Evolutionary conservation across 163 green algal species (phyloP).

Genomic region (Dunaliella salina): DNA sequence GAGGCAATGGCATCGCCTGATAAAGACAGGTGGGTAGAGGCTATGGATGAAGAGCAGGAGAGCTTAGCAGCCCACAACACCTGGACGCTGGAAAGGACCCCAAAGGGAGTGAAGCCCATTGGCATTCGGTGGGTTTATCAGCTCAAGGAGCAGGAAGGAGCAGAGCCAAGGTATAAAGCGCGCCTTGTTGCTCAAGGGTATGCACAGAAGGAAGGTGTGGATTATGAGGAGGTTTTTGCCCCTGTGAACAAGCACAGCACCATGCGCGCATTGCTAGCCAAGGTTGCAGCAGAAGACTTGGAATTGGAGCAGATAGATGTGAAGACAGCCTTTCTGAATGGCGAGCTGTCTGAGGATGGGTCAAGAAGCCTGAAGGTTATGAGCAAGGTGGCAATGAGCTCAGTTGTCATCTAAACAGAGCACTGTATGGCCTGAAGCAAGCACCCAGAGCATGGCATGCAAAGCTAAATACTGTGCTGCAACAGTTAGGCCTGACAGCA

Average conservation of each 20-base stretch:
- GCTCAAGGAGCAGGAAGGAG: constrained; percentile 36
- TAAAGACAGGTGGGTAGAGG: constrained; percentile 14
- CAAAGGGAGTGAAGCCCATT: constrained; percentile 25
- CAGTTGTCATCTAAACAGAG: constrained; percentile 31
- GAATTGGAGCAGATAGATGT: constrained; percentile 47
- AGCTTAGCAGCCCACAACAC: constrained; percentile 23
- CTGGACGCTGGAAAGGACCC: constrained; percentile 15
- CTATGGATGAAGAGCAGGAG: constrained; percentile 31
- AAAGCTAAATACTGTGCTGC: constrained; percentile 23
- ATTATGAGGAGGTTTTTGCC: no score
- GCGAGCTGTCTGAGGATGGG: constrained; percentile 32
- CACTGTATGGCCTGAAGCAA: constrained; percentile 47
- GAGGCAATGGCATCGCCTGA: constrained; percentile 13
- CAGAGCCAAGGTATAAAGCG: constrained; percentile 45
- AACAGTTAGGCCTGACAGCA: no score
- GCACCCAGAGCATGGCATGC: constrained; percentile 37
- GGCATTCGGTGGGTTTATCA: constrained; percentile 41
- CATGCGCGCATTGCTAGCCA: no score
- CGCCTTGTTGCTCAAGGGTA: no score
- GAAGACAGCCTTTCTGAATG: constrained; percentile 54
- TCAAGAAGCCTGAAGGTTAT: constrained; percentile 39
- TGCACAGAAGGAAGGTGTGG: no score
- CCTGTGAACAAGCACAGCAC: no score
- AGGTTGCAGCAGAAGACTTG: constrained; percentile 21
- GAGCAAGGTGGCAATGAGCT: background rate